Percentiles rank a stretch among this genome's conserved stretches.
phyloP scores from a whole-genome alignment of 2,329 filamentous ascomycete species.

The Colletotrichum lini region DNA sequence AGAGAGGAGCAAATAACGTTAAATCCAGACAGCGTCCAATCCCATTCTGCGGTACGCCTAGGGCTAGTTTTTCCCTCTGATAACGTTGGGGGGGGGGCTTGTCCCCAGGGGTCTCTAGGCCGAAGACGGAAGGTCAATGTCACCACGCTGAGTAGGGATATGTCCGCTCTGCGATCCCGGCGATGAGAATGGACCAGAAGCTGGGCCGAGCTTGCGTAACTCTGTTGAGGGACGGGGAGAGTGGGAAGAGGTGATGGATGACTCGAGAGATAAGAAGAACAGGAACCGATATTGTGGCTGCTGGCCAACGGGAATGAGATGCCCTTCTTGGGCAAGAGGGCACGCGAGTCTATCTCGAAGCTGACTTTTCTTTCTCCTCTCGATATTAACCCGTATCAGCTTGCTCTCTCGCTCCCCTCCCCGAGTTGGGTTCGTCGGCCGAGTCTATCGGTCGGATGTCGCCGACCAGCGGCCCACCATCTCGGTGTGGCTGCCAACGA shows the following conservation, averaged over 20 bases:
- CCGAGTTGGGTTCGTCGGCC: too few relatives aligned
- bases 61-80: constrained; percentile 11
- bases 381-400: background rate
- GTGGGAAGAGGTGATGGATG: background rate
- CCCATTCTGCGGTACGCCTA: constrained; percentile 12
- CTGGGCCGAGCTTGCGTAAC: constrained; percentile 2
- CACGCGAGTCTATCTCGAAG: constrained; percentile 22
- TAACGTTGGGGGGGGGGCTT: constrained; percentile 12
- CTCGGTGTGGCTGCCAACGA: background rate
- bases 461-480: constrained; percentile 11
- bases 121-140: constrained; percentile 32
- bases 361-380: too few relatives aligned
- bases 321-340: constrained; percentile 31
- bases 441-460: constrained; percentile 15
- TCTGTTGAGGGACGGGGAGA: background rate
- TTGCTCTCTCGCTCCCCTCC: background rate
- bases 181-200: constrained; percentile 3
- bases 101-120: constrained; percentile 10
- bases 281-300: background rate
- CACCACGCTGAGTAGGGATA: constrained; percentile 1
- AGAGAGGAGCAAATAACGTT: constrained; percentile 33
- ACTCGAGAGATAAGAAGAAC: constrained; percentile 9
- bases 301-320: constrained; percentile 12
- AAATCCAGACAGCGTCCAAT: constrained; percentile 26
- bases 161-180: constrained; percentile 23